Evolutionary conservation across 305 asterid species (phyloP).

Genomic region (Vinca major): DNA sequence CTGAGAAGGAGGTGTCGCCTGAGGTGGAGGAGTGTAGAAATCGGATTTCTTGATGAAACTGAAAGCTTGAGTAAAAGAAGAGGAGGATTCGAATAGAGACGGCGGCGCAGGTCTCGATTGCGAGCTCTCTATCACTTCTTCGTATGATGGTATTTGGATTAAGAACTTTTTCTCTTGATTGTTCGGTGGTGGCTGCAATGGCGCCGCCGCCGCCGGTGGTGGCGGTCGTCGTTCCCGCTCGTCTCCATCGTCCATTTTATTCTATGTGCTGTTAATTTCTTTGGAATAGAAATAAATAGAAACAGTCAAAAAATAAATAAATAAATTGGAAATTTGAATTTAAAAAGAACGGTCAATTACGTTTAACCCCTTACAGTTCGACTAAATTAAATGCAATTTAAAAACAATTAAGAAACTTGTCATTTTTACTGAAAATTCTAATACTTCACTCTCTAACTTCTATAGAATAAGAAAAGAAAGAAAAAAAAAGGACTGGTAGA

Average conservation of each 20-base stretch:
- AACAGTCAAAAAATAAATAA: too few species aligned
- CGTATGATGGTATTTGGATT: slow-evolving; percentile 64
- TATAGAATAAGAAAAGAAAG: too few species aligned
- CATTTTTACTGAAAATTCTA: too few species aligned
- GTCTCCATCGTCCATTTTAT: slow-evolving; percentile 30
- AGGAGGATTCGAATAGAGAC: slow-evolving; percentile 55
- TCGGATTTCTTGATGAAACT: slow-evolving; percentile 62
- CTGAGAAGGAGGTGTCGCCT: slow-evolving; percentile 20
- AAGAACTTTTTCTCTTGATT: slow-evolving; percentile 35
- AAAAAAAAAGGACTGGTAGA: too few species aligned
- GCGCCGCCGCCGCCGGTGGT: neutral
- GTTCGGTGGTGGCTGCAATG: slow-evolving; percentile 7
- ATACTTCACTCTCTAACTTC: too few species aligned
- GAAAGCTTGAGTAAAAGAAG: slow-evolving; percentile 76
- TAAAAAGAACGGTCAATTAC: too few species aligned
- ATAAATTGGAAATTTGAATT: neutral
- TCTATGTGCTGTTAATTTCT: neutral
- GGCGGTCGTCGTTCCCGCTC: slow-evolving; percentile 22
- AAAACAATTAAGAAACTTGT: too few species aligned
- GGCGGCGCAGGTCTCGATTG: slow-evolving; percentile 39
- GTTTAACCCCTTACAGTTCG: too few species aligned
- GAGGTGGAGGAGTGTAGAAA: slow-evolving; percentile 53
- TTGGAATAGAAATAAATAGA: neutral
- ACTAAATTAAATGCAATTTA: too few species aligned
- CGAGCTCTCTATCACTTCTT: slow-evolving; percentile 58